Base-by-base conservation (phyloP, 2,329 filamentous ascomycete species). In the Cladosporium sp. region DNA sequence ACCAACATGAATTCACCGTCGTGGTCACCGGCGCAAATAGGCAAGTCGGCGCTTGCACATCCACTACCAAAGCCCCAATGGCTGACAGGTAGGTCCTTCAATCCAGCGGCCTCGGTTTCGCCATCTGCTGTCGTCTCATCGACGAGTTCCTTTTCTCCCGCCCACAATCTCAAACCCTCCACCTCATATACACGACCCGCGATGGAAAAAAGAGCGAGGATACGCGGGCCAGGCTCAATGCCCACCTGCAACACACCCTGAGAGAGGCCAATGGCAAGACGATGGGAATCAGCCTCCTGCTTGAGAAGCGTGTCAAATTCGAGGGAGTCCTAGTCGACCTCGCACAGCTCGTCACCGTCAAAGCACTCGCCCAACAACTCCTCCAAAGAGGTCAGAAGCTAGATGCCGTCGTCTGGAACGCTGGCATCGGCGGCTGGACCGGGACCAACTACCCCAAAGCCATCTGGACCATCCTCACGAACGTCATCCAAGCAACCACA, bases 11-110 rank as follows among this genome's bases (percentile, higher is more conserved):
- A 5, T 75, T 73, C 55, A 72, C 75, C 64, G 82, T 89, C 7
- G 75, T 96, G 34, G 81, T 96, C 36, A 95, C 89, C 0, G 89
- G 89, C 47, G 88, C 88, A 30, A 95, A 95, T 70, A 91, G 88
- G 89, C 91, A 78, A 51, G 63, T 41, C 20, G 13, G 11, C 36
- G 24, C 45, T 37, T 48, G 37, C 19, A 7, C 9, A 43, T 18
- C 34, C 29, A 42, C 11, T 7, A 42, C 19, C 30, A 39, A 24
- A 41, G 32, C n/a, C 4, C 27, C 45, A 41, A 48, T 17, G 36
- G 42, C 51, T 55, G 51, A 45, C 37, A 55, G 53, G 40, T 52
- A 30, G 43, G 34, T 56, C 27, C 43, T 51, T 9, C 19, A 18
- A 17, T 32, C 4, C 68, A 96, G 92, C 66, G 92, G 92, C 54